These are phyloP conservation scores for Backusella macrospora DNA, from an alignment of 192 early-diverging fungal genomes.

Conservation along the genomic window DNA sequence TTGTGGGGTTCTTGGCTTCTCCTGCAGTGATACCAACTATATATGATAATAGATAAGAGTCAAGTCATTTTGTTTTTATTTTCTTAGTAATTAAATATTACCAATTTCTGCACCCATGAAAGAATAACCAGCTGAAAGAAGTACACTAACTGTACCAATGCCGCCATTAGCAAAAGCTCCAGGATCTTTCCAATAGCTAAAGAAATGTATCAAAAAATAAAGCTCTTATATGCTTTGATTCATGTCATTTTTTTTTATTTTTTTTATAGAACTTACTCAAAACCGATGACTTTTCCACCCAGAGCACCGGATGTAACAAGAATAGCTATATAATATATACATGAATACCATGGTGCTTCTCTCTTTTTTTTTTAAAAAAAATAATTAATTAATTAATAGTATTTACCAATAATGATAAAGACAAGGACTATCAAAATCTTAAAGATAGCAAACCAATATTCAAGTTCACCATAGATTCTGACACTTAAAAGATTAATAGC, in stretches of 20 bases:
- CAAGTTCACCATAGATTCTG: conserved; percentile 86
- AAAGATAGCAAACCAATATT: conserved; percentile 78
- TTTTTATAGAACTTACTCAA: conserved; percentile 16
- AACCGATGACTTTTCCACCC: conserved; percentile 55
- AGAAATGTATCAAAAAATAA: not conserved
- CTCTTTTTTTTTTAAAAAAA: too few species aligned
- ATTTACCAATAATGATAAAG: conserved; percentile 66
- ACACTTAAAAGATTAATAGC: conserved; percentile 63
- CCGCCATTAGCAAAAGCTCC: conserved; percentile 59
- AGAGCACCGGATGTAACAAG: conserved; percentile 63
- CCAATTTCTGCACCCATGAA: conserved; percentile 84
- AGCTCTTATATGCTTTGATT: not conserved
- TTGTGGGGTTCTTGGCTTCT: conserved; percentile 84
- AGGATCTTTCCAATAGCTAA: conserved; percentile 67
- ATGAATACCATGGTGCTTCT: not conserved
- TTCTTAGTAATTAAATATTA: not conserved
- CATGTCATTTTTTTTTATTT: not conserved
- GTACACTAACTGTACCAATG: conserved; percentile 64
- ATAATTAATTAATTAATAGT: not conserved
- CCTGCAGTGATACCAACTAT: conserved; percentile 85
- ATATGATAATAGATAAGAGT: not conserved
- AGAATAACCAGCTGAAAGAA: conserved; percentile 78
- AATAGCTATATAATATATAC: conserved; percentile 35
- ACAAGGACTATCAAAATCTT: conserved; percentile 78
- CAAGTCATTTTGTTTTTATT: not conserved